A percentile compares a stretch with the other conserved stretches of the same genome.
Evolutionary conservation across 768 basidiomycete genomes (phyloP).

Genomic region (Gyrodon lividus): DNA sequence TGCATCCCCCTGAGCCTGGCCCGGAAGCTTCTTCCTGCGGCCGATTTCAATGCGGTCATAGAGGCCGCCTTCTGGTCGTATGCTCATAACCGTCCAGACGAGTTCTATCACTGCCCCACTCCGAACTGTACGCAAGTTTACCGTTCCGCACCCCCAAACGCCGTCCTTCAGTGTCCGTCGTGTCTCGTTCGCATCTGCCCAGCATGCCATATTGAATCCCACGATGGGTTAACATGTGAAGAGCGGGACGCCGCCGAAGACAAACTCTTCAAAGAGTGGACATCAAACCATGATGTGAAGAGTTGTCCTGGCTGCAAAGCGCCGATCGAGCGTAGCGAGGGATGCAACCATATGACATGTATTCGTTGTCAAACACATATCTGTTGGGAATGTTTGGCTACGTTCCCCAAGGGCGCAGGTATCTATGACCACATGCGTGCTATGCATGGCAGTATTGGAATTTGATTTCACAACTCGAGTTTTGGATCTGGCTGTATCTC

Average conservation of each 20-base stretch:
- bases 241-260: conserved; percentile 54
- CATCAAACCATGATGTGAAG: conserved; percentile 62
- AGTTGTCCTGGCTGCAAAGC: conserved; percentile 70
- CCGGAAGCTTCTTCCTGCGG: conserved; percentile 45
- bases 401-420: conserved; percentile 63
- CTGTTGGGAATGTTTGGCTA: conserved; percentile 77
- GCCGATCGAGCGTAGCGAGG: conserved; percentile 68
- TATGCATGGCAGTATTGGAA: conserved; percentile 65
- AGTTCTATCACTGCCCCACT: conserved; percentile 75
- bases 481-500: neutral
- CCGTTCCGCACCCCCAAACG: conserved; percentile 48
- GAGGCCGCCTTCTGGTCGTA: conserved; percentile 62
- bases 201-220: conserved; percentile 54
- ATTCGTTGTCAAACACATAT: conserved; percentile 70
- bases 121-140: conserved; percentile 79
- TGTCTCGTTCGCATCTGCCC: conserved; percentile 72
- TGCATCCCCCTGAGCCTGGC: conserved; percentile 56
- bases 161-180: conserved; percentile 65
- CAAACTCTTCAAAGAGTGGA: conserved; percentile 64
- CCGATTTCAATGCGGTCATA: conserved; percentile 54
- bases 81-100: conserved; percentile 55
- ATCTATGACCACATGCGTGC: conserved; percentile 79
- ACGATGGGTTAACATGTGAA: conserved; percentile 67
- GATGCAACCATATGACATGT: conserved; percentile 87
- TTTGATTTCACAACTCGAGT: conserved; percentile 9